Conservation (phyloP, 202 grass and related monocot genomes). For the Elaeis oleifera region DNA sequence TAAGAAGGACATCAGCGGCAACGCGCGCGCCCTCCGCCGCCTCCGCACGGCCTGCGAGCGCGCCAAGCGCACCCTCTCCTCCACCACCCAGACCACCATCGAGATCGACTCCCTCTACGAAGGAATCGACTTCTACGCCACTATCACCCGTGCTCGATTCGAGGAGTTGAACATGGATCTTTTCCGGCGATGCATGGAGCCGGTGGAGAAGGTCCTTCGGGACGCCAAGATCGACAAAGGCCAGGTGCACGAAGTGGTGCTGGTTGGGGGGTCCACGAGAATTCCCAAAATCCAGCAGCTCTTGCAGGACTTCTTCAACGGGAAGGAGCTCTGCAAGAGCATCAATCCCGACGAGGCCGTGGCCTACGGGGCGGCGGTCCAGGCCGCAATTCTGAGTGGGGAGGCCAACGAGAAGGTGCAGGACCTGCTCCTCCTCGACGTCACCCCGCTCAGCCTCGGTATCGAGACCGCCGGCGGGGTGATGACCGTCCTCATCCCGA, state of each 20-base stretch:
- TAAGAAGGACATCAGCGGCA: slow-evolving; percentile 24
- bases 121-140: slow-evolving; percentile 17
- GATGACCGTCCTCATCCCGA: slow-evolving; percentile 14
- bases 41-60: slow-evolving; percentile 20
- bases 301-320: slow-evolving; percentile 24
- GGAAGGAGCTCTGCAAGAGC: slow-evolving; percentile 26
- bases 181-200: slow-evolving; percentile 26
- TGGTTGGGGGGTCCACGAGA: slow-evolving; percentile 20
- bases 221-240: slow-evolving; percentile 22
- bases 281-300: slow-evolving; percentile 23
- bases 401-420: slow-evolving; percentile 28
- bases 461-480: slow-evolving; percentile 15
- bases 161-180: slow-evolving; percentile 25
- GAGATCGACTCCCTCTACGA: slow-evolving; percentile 15
- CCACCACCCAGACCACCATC: slow-evolving; percentile 13
- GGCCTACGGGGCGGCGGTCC: slow-evolving; percentile 12
- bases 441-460: slow-evolving; percentile 16
- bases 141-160: slow-evolving; percentile 12
- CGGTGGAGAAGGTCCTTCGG: slow-evolving; percentile 6
- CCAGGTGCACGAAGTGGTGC: slow-evolving; percentile 18
- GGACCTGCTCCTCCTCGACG: slow-evolving; percentile 23
- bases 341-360: slow-evolving; percentile 26
- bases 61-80: slow-evolving; percentile 19
- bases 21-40: slow-evolving; percentile 12
- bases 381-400: slow-evolving; percentile 15